Percentiles rank a stretch among this genome's conserved stretches.
Evolutionary conservation across 192 early-diverging fungal genomes (phyloP).

Genomic region (Backusella circina): DNA sequence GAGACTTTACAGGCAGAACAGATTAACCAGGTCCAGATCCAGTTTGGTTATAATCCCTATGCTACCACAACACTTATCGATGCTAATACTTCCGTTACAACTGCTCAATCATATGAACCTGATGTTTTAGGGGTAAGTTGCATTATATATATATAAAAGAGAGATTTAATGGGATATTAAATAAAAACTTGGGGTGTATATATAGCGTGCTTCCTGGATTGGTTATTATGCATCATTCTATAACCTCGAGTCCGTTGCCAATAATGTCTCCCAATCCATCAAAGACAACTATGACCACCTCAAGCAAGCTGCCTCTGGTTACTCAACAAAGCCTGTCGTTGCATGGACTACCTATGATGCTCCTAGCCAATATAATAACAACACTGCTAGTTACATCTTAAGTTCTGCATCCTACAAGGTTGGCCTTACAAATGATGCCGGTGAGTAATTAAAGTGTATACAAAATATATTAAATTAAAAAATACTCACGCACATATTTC

Average conservation of each 20-base stretch:
- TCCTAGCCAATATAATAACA: slow-evolving; percentile 62
- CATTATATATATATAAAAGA: background rate
- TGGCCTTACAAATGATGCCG: slow-evolving; percentile 61
- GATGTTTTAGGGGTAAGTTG: slow-evolving; percentile 45
- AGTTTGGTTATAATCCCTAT: slow-evolving; percentile 36
- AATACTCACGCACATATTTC: background rate
- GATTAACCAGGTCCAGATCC: slow-evolving; percentile 44
- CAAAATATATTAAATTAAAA: background rate
- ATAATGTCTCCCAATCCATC: slow-evolving; percentile 41
- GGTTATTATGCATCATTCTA: slow-evolving; percentile 62
- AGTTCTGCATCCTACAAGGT: slow-evolving; percentile 56
- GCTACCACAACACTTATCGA: slow-evolving; percentile 29
- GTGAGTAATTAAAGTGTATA: slow-evolving; percentile 17
- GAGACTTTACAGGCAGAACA: slow-evolving; percentile 43
- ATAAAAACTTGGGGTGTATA: background rate
- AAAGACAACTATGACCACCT: slow-evolving; percentile 58
- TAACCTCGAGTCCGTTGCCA: slow-evolving; percentile 55
- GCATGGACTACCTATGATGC: slow-evolving; percentile 62
- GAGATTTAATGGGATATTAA: background rate
- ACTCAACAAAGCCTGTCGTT: slow-evolving; percentile 42
- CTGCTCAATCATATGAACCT: slow-evolving; percentile 45
- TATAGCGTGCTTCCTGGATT: slow-evolving; percentile 56
- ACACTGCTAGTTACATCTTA: slow-evolving; percentile 61
- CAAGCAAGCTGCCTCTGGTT: slow-evolving; percentile 32
- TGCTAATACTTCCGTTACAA: slow-evolving; percentile 44